Percentiles rank a stretch among this genome's conserved stretches.
These are phyloP conservation scores for Cercospora brassicicola DNA, from an alignment of 2,329 filamentous ascomycete genomes.

Conservation along the genomic window DNA sequence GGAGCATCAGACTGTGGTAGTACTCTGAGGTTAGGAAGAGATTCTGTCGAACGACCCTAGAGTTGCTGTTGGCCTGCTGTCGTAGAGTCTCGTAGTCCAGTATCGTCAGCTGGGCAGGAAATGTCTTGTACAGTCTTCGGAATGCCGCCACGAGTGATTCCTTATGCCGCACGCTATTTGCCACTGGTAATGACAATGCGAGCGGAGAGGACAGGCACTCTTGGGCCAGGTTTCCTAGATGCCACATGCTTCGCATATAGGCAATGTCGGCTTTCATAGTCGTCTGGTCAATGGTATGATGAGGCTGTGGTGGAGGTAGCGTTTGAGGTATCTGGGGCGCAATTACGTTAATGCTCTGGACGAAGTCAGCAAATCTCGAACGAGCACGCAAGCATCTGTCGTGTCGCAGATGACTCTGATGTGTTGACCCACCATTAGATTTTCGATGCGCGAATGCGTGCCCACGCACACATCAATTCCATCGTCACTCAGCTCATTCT, in stretches of 20 bases:
- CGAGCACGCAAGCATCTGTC: background rate
- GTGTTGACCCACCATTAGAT: slow-evolving; percentile 43
- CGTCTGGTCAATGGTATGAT: slow-evolving; percentile 37
- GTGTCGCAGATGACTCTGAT: background rate
- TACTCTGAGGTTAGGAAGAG: slow-evolving; percentile 80
- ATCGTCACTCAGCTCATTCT: slow-evolving; percentile 53
- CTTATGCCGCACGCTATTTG: slow-evolving; percentile 67
- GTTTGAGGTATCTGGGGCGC: slow-evolving; percentile 42
- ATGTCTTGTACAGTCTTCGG: slow-evolving; percentile 68
- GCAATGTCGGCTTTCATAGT: slow-evolving; percentile 39
- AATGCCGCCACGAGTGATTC: slow-evolving; percentile 69
- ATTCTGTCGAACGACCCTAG: slow-evolving; percentile 70
- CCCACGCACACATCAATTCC: slow-evolving; percentile 61
- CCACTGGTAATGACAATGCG: slow-evolving; percentile 71
- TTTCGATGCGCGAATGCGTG: slow-evolving; percentile 45
- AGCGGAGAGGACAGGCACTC: slow-evolving; percentile 73
- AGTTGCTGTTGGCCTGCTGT: slow-evolving; percentile 59
- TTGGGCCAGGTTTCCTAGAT: slow-evolving; percentile 74
- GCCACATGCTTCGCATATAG: slow-evolving; percentile 76
- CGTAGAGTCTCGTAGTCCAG: slow-evolving; percentile 64
- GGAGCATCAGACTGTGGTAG: slow-evolving; percentile 77
- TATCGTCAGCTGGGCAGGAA: slow-evolving; percentile 68
- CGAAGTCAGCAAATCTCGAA: background rate
- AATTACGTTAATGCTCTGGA: slow-evolving; percentile 49
- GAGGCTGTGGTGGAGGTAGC: slow-evolving; percentile 36